These are phyloP conservation scores for Starmera pachycereana DNA, from an alignment of 805 yeast genomes.

Conservation along the genomic window DNA sequence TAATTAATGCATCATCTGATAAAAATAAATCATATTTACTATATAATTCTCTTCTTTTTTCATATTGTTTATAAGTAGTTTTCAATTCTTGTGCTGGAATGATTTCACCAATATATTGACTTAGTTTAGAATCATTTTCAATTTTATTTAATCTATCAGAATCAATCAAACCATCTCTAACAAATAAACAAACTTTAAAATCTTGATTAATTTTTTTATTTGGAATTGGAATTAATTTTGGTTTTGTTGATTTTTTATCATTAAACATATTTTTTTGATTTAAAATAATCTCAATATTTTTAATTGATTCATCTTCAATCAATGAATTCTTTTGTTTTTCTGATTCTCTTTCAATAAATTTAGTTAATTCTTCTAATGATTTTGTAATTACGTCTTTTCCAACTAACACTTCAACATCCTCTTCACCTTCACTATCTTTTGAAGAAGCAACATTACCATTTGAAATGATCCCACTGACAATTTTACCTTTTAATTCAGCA, in stretches of 20 bases:
- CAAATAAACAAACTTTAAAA: conserved; percentile 48
- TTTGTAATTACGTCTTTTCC: conserved; percentile 27
- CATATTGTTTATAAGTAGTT: conserved; percentile 80
- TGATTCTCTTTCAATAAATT: conserved; percentile 35
- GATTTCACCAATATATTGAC: conserved; percentile 32
- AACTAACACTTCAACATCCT: conserved; percentile 11
- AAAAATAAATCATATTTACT: conserved; percentile 65
- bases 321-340: conserved; percentile 32
- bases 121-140: conserved; percentile 17
- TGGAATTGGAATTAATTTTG: conserved; percentile 26
- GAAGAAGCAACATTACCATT: conserved; percentile 9
- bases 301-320: conserved; percentile 42
- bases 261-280: conserved; percentile 58
- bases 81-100: conserved; percentile 68
- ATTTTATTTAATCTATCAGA: conserved; percentile 17
- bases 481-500: conserved; percentile 18
- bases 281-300: conserved; percentile 46
- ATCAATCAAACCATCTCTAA: conserved; percentile 49
- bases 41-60: conserved; percentile 70
- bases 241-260: conserved; percentile 36
- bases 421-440: background rate
- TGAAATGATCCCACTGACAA: conserved; percentile 12
- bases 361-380: conserved; percentile 57
- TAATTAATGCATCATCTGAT: conserved; percentile 74
- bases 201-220: conserved; percentile 30